Percentiles rank a stretch among this genome's conserved stretches.
phyloP scores from a whole-genome alignment of 345 rosid genomes.

The Aquilaria sinensis region DNA sequence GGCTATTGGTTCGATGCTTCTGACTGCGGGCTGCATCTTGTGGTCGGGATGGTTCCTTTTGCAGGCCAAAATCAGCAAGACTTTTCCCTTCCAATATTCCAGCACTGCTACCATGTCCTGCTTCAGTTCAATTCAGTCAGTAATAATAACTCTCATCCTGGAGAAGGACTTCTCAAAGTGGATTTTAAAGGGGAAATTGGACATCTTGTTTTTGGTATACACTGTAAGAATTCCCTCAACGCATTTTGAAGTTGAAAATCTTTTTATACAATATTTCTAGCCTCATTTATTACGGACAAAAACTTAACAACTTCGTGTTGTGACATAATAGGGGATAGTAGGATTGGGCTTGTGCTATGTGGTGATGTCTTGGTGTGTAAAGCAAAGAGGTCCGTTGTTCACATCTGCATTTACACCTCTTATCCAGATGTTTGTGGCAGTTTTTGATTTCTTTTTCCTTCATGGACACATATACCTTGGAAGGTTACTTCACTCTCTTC shows the following conservation, averaged over 20 bases:
- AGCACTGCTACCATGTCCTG: slow-evolving; percentile 50
- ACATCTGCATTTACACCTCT: slow-evolving; percentile 37
- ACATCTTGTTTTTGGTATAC: slow-evolving; percentile 29
- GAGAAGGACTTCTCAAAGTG: slow-evolving; percentile 28
- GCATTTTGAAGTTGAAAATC: background rate
- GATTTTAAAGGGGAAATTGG: slow-evolving; percentile 40
- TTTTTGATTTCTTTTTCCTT: background rate
- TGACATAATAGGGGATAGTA: slow-evolving; percentile 26
- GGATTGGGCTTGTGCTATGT: slow-evolving; percentile 38
- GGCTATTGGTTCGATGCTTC: slow-evolving; percentile 37
- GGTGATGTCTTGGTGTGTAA: slow-evolving; percentile 38
- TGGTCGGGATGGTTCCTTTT: slow-evolving; percentile 52
- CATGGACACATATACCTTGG: too few relatives aligned
- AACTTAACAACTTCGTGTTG: too few relatives aligned
- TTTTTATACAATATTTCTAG: background rate
- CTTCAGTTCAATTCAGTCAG: slow-evolving; percentile 52
- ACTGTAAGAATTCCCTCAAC: slow-evolving; percentile 22
- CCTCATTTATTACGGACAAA: background rate
- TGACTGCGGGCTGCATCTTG: slow-evolving; percentile 23
- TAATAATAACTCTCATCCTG: slow-evolving; percentile 29
- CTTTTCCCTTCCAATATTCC: slow-evolving; percentile 51
- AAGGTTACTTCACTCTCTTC: background rate
- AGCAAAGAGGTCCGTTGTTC: slow-evolving; percentile 39
- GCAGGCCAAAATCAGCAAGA: slow-evolving; percentile 42
- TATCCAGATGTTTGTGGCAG: slow-evolving; percentile 8